Conservation (phyloP, 164 flowering plant species). For the Nelumbo lutea region DNA sequence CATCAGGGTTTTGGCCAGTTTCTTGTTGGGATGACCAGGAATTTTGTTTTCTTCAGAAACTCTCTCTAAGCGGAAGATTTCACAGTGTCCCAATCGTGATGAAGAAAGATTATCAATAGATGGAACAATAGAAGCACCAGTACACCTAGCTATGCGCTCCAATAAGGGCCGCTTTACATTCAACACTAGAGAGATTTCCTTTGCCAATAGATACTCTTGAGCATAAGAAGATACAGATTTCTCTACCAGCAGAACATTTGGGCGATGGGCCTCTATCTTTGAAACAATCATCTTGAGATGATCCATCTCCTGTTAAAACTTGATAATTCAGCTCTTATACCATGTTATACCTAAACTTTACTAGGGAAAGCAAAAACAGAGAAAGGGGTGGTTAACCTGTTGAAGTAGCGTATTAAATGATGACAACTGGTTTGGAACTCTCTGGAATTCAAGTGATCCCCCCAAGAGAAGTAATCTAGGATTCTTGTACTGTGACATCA, state of each 20-base stretch:
- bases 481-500: slow-evolving; percentile 89
- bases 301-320: slow-evolving; percentile 67
- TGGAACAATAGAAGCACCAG: slow-evolving; percentile 79
- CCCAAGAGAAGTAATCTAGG: slow-evolving; percentile 83
- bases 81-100: slow-evolving; percentile 79
- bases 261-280: slow-evolving; percentile 83
- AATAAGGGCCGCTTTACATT: slow-evolving; percentile 80
- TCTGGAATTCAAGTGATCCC: slow-evolving; percentile 91
- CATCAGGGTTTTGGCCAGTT: slow-evolving; percentile 79
- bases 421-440: slow-evolving; percentile 70
- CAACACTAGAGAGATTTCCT: slow-evolving; percentile 91
- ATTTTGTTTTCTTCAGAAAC: slow-evolving; percentile 56
- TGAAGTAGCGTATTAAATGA: slow-evolving; percentile 82
- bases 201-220: slow-evolving; percentile 76
- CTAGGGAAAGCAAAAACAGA: neutral
- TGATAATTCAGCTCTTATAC: neutral
- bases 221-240: slow-evolving; percentile 95
- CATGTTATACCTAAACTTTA: too few species aligned
- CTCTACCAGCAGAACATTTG: slow-evolving; percentile 93
- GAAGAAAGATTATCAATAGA: slow-evolving; percentile 61
- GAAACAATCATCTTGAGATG: slow-evolving; percentile 79
- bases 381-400: slow-evolving; percentile 44
- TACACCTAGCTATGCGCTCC: slow-evolving; percentile 89
- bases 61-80: slow-evolving; percentile 69
- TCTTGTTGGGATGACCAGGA: slow-evolving; percentile 52